These are phyloP conservation scores for Meira miltonrushii DNA, from an alignment of 1,284 basidiomycete species.

Conservation along the genomic window DNA sequence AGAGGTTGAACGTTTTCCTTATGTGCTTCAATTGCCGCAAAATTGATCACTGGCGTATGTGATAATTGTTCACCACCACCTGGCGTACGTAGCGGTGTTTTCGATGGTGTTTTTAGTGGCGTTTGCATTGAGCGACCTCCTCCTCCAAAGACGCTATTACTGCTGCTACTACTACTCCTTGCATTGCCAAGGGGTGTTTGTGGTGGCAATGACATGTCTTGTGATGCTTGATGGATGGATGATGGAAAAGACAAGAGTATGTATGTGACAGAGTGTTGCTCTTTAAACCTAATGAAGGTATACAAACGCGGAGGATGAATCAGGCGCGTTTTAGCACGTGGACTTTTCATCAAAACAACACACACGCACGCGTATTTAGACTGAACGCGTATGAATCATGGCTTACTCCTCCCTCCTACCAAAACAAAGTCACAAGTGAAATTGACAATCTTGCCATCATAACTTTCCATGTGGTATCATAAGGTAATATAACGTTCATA, in stretches of 20 bases:
- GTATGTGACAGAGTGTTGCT: not conserved
- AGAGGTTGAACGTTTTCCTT: slow-evolving; percentile 63
- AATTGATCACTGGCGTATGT: slow-evolving; percentile 48
- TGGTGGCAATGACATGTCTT: not conserved
- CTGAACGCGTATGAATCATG: too few species aligned
- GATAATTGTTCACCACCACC: slow-evolving; percentile 48
- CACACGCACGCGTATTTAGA: too few species aligned
- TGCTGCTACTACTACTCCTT: not conserved
- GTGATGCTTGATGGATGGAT: not conserved
- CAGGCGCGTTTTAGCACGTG: not conserved
- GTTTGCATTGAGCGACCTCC: not conserved
- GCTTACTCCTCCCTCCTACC: too few species aligned
- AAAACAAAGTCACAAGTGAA: too few species aligned
- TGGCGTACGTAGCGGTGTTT: slow-evolving; percentile 23
- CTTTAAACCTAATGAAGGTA: not conserved
- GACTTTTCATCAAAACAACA: not conserved
- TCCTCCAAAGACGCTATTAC: not conserved
- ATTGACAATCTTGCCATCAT: too few species aligned
- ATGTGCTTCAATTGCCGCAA: slow-evolving; percentile 56
- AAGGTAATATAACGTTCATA: too few species aligned
- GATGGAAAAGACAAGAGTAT: not conserved
- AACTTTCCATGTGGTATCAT: too few species aligned
- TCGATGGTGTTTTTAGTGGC: not conserved
- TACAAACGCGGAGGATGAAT: not conserved
- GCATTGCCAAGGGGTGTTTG: not conserved